Conservation (phyloP, 768 basidiomycete species). For the Boletus barrowsii region DNA sequence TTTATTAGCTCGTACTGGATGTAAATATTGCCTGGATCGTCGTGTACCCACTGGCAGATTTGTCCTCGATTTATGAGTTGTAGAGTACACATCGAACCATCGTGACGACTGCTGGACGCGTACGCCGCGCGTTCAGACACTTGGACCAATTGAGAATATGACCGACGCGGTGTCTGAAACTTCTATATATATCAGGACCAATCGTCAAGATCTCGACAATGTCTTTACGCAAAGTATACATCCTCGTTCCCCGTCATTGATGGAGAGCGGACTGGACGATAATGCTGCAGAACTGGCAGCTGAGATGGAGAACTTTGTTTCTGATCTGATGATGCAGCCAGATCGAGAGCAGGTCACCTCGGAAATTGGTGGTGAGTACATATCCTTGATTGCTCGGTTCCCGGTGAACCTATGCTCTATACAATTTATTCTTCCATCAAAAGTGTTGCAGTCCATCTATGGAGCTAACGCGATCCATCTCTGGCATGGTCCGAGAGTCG, state of each 20-base stretch:
- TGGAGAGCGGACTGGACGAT: slow-evolving; percentile 16
- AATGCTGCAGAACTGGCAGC: slow-evolving; percentile 11
- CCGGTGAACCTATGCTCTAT: slow-evolving; percentile 6
- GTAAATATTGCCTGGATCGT: too few relatives aligned
- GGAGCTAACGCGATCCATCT: slow-evolving; percentile 63
- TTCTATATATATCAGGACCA: neutral
- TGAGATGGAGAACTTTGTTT: slow-evolving; percentile 27
- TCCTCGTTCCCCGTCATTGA: neutral
- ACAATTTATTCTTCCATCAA: neutral
- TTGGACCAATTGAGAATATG: neutral
- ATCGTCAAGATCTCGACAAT: slow-evolving; percentile 3
- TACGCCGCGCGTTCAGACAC: too few relatives aligned
- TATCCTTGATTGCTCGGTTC: neutral
- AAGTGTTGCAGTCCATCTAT: slow-evolving; percentile 79
- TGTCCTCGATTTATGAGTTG: too few relatives aligned
- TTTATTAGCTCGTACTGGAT: too few relatives aligned
- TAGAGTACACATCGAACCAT: too few relatives aligned
- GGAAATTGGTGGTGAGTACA: slow-evolving; percentile 46
- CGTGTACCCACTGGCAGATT: too few relatives aligned
- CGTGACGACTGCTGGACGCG: too few relatives aligned
- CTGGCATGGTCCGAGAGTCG: slow-evolving; percentile 43
- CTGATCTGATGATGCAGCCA: slow-evolving; percentile 30
- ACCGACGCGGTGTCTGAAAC: slow-evolving; percentile 7
- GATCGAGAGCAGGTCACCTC: slow-evolving; percentile 43
- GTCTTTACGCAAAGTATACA: slow-evolving; percentile 3